Percentiles rank a stretch among this genome's conserved stretches.
Evolutionary conservation across 148 eudicot species (phyloP).

Genomic region (Rheum nobile): DNA sequence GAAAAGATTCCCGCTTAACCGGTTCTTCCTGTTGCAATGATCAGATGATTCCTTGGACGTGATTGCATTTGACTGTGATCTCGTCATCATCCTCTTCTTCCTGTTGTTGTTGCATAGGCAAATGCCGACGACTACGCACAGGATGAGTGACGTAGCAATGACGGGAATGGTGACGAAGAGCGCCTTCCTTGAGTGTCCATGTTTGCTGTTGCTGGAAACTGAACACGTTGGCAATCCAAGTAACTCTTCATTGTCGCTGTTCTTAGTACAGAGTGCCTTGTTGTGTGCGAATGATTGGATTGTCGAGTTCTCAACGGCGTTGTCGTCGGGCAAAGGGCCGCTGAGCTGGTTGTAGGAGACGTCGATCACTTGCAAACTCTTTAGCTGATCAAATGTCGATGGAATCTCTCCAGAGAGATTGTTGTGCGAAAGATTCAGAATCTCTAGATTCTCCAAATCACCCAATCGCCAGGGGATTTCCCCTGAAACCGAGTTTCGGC

Average conservation of each 20-base stretch:
- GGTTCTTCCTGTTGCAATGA: slow-evolving; percentile 2
- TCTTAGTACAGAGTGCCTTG: slow-evolving; percentile 23
- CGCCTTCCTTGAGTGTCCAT: background rate
- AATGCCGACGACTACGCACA: slow-evolving; percentile 10
- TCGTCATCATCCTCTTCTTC: background rate
- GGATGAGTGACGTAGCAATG: slow-evolving; percentile 10
- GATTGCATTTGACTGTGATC: background rate
- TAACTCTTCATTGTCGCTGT: background rate
- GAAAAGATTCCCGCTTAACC: slow-evolving; percentile 17
- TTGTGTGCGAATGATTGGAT: slow-evolving; percentile 19
- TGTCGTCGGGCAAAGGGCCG: slow-evolving; percentile 32
- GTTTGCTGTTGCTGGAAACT: background rate
- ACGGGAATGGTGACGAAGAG: slow-evolving; percentile 15
- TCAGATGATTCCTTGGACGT: slow-evolving; percentile 2
- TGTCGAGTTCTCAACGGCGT: slow-evolving; percentile 24
- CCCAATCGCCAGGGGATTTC: slow-evolving; percentile 23
- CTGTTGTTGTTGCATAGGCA: background rate
- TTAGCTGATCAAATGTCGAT: slow-evolving; percentile 19
- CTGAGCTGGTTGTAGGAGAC: slow-evolving; percentile 38
- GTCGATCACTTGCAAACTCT: slow-evolving; percentile 19
- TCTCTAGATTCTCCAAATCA: slow-evolving; percentile 17
- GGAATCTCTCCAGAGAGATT: slow-evolving; percentile 38
- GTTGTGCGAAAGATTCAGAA: slow-evolving; percentile 35
- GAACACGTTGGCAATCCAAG: background rate
- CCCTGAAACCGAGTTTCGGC: slow-evolving; percentile 27